phyloP scores from a whole-genome alignment of 495 filamentous ascomycete genomes.

The Lophium mytilinum region DNA sequence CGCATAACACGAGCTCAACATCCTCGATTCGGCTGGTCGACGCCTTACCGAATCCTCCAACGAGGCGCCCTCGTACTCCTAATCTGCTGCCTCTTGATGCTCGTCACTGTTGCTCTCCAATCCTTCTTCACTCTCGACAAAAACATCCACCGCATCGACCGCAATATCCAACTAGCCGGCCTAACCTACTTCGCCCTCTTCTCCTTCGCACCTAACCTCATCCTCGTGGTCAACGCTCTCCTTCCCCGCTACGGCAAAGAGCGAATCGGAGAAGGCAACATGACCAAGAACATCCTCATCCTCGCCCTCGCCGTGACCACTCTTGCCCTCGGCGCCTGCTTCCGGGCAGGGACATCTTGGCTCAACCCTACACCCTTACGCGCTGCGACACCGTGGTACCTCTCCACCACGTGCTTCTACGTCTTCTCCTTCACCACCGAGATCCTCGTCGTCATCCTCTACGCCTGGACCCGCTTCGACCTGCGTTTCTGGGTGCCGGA shows the following conservation, averaged over 20 bases:
- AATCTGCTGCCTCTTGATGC: slow-evolving; percentile 7
- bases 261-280: slow-evolving; percentile 28
- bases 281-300: slow-evolving; percentile 23
- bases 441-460: slow-evolving; percentile 55
- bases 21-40: slow-evolving; percentile 27
- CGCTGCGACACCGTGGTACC: slow-evolving; percentile 25
- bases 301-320: slow-evolving; percentile 14
- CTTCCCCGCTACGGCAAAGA: slow-evolving; percentile 14
- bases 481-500: slow-evolving; percentile 62
- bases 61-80: slow-evolving; percentile 13
- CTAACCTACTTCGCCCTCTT: slow-evolving; percentile 25
- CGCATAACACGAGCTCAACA: slow-evolving; percentile 30
- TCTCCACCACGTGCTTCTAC: slow-evolving; percentile 47
- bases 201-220: slow-evolving; percentile 15
- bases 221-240: slow-evolving; percentile 11
- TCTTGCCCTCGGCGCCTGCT: slow-evolving; percentile 24
- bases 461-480: slow-evolving; percentile 60
- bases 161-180: slow-evolving; percentile 18
- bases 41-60: slow-evolving; percentile 9
- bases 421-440: slow-evolving; percentile 70
- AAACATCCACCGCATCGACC: slow-evolving; percentile 14
- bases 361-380: slow-evolving; percentile 14
- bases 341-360: slow-evolving; percentile 21
- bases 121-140: slow-evolving; percentile 26
- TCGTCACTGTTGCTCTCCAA: slow-evolving; percentile 23